phyloP scores from a whole-genome alignment of 495 filamentous ascomycete species.

The Aspergillus panamensis region DNA sequence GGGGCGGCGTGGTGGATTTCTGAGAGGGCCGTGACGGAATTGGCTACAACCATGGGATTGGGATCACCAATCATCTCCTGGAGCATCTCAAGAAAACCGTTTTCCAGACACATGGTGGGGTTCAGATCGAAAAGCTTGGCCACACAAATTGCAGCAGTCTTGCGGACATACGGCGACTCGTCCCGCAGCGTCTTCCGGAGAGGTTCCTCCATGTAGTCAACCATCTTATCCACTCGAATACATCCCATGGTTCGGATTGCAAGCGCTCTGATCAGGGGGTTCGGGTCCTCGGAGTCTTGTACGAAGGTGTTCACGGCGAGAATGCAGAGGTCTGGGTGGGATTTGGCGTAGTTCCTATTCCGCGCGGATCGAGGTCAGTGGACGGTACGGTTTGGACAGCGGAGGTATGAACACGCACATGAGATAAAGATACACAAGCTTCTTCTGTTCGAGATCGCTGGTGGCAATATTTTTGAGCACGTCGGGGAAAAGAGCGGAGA shows the following conservation, averaged over 20 bases:
- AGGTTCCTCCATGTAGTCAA: constrained; percentile 99
- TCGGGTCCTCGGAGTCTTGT: constrained; percentile 98
- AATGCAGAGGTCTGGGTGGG: constrained; percentile 97
- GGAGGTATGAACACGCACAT: constrained; percentile 59
- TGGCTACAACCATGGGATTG: constrained; percentile 98
- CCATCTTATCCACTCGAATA: constrained; percentile 98
- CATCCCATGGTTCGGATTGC: constrained; percentile 99
- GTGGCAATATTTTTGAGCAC: constrained; percentile 99
- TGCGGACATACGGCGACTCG: constrained; percentile 97
- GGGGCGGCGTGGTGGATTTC: constrained; percentile 90
- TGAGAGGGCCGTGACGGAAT: constrained; percentile 86
- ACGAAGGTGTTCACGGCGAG: constrained; percentile 99
- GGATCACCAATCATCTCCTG: constrained; percentile 97
- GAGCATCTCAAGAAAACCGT: constrained; percentile 92
- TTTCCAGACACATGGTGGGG: constrained; percentile 86
- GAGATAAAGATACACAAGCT: constrained; percentile 96
- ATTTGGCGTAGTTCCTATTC: constrained; percentile 97
- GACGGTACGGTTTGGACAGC: not conserved
- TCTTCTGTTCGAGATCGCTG: constrained; percentile 94
- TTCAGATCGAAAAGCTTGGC: constrained; percentile 97
- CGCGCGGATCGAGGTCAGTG: constrained; percentile 14
- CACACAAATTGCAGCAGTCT: constrained; percentile 96
- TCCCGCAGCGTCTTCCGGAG: constrained; percentile 93
- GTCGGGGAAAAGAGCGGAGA: constrained; percentile 95
- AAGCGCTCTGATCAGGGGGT: constrained; percentile 89